Evolutionary conservation across 257 asterid species (phyloP).

Genomic region (Thymus quinquecostatus): DNA sequence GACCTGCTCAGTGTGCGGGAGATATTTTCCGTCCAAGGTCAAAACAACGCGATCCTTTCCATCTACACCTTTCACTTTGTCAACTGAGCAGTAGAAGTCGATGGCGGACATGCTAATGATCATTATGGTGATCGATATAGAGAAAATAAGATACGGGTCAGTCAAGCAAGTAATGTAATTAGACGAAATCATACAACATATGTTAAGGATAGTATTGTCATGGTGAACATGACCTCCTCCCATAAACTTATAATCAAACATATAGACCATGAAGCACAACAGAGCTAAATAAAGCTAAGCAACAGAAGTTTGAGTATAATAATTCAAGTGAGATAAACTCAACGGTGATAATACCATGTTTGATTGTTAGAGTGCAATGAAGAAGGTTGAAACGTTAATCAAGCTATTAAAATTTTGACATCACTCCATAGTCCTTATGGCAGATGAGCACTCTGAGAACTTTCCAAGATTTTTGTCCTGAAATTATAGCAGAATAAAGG

Average conservation of each 20-base stretch:
- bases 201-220: neutral
- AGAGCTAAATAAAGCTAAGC: neutral
- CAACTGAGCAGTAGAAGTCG: conserved; percentile 96
- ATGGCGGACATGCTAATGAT: conserved; percentile 89
- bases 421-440: neutral
- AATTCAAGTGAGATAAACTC: neutral
- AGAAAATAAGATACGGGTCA: conserved; percentile 10
- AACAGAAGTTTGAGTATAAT: neutral
- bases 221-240: conserved; percentile 3
- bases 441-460: neutral
- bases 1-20: conserved; percentile 90
- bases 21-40: conserved; percentile 91
- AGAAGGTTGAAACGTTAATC: neutral
- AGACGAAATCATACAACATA: neutral
- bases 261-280: conserved; percentile 5
- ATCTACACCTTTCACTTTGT: conserved; percentile 85
- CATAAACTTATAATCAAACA: neutral
- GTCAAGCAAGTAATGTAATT: conserved; percentile 9
- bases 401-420: neutral
- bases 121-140: conserved; percentile 20
- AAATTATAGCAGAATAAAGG: neutral
- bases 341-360: neutral
- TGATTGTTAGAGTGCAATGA: conserved; percentile 2
- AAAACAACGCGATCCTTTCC: conserved; percentile 90
- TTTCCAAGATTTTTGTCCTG: neutral